Evolutionary conservation across 805 yeast species (phyloP).

Genomic region (Candida odintsovae): DNA sequence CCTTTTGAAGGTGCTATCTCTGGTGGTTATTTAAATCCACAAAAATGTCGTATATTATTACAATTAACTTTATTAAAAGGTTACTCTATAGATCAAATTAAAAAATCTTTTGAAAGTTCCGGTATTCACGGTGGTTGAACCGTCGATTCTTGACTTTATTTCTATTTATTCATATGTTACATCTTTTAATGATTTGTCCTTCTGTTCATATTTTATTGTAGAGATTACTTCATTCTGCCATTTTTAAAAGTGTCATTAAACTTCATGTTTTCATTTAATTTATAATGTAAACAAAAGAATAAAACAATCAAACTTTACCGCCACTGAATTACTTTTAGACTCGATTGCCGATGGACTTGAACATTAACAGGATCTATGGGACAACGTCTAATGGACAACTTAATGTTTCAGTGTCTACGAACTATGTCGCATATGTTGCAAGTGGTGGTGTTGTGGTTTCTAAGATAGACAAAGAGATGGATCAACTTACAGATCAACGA

Average conservation of each 20-base stretch:
- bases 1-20: constrained; percentile 42
- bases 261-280: no score
- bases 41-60: constrained; percentile 51
- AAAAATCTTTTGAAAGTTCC: constrained; percentile 28
- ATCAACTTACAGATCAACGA: constrained; percentile 31
- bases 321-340: no score
- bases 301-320: not conserved
- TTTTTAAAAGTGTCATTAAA: no score
- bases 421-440: constrained; percentile 46
- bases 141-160: not conserved
- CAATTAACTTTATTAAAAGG: constrained; percentile 45
- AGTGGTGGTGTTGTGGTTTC: constrained; percentile 57
- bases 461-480: constrained; percentile 22
- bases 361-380: constrained; percentile 34
- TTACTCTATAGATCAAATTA: constrained; percentile 29
- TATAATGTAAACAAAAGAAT: not conserved
- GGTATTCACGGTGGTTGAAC: constrained; percentile 38
- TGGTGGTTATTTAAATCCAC: constrained; percentile 63
- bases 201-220: no score
- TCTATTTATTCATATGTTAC: not conserved
- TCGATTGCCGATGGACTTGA: constrained; percentile 8
- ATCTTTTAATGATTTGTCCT: not conserved
- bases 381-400: constrained; percentile 39
- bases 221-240: no score
- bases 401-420: constrained; percentile 34